phyloP scores from a whole-genome alignment of 768 basidiomycete species.

The Mrakia frigida region DNA sequence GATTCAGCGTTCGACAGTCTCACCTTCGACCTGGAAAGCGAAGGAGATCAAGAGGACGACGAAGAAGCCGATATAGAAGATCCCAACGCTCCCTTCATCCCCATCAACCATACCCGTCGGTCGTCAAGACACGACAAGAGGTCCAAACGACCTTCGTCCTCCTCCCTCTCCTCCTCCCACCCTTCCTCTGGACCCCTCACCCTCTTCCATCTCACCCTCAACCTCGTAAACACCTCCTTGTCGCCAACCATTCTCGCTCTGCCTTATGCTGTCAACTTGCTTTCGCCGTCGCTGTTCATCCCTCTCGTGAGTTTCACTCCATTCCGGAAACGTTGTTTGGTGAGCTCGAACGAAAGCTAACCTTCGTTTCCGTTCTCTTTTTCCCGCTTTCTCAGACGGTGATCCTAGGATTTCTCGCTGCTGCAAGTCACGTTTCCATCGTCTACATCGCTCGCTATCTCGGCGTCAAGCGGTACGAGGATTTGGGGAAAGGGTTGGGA shows the following conservation, averaged over 20 bases:
- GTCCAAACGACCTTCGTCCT: too few relatives aligned
- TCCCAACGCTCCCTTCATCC: conserved; percentile 7
- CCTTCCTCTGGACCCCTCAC: conserved; percentile 21
- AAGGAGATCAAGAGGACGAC: background rate
- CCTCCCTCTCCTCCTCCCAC: background rate
- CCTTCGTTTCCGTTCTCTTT: background rate
- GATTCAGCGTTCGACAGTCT: background rate
- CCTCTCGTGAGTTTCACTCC: conserved; percentile 5
- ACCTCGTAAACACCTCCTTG: conserved; percentile 22
- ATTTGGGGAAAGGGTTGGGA: conserved; percentile 20
- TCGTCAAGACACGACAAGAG: conserved; percentile 14
- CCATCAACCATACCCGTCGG: background rate
- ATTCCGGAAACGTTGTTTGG: background rate
- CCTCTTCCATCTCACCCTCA: conserved; percentile 17
- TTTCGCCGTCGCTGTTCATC: conserved; percentile 21
- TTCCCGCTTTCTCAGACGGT: background rate
- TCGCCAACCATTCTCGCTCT: conserved; percentile 27
- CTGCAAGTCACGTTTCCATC: conserved; percentile 24
- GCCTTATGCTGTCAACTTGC: conserved; percentile 24
- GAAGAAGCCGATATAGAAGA: background rate
- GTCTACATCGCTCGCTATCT: conserved; percentile 32
- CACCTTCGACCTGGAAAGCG: background rate
- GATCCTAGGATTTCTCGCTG: conserved; percentile 9
- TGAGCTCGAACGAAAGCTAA: background rate
- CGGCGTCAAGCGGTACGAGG: conserved; percentile 29